Percentiles rank a stretch among this genome's conserved stretches.
Conservation (phyloP, 2,329 filamentous ascomycete species). For the Ascochyta rabiei region DNA sequence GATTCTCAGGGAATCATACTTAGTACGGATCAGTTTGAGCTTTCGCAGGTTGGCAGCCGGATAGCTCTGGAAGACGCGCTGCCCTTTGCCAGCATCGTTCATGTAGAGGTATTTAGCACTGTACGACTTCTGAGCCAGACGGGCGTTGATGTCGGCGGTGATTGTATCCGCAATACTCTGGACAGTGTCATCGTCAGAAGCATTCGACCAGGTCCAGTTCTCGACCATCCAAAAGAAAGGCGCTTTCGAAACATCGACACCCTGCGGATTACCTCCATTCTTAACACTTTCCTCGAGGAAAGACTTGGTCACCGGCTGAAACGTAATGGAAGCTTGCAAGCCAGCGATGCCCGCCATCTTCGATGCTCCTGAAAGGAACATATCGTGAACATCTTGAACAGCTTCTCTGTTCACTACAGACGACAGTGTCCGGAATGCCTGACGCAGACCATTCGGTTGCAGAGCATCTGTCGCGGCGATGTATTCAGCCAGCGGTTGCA, state of each 20-base stretch:
- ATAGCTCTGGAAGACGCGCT: conserved; percentile 36
- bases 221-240: conserved; percentile 28
- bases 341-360: conserved; percentile 9
- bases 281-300: conserved; percentile 19
- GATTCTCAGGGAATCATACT: conserved; percentile 39
- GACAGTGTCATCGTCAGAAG: conserved; percentile 15
- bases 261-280: conserved; percentile 29
- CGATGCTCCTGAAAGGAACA: conserved; percentile 14
- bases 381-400: conserved; percentile 22
- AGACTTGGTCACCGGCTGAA: conserved; percentile 29
- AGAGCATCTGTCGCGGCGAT: conserved; percentile 18
- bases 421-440: conserved; percentile 24
- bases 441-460: conserved; percentile 20
- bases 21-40: conserved; percentile 35
- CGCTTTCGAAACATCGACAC: conserved; percentile 18
- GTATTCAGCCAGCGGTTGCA: conserved; percentile 21
- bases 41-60: conserved; percentile 35
- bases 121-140: conserved; percentile 2
- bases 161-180: conserved; percentile 14
- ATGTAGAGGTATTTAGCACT: conserved; percentile 23
- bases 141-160: conserved; percentile 13
- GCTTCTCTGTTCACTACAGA: conserved; percentile 22
- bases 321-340: conserved; percentile 21
- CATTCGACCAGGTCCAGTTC: conserved; percentile 19
- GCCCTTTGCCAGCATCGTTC: conserved; percentile 36